Evolutionary conservation across 768 basidiomycete species (phyloP).

Genomic region (Mycena vulgaris): DNA sequence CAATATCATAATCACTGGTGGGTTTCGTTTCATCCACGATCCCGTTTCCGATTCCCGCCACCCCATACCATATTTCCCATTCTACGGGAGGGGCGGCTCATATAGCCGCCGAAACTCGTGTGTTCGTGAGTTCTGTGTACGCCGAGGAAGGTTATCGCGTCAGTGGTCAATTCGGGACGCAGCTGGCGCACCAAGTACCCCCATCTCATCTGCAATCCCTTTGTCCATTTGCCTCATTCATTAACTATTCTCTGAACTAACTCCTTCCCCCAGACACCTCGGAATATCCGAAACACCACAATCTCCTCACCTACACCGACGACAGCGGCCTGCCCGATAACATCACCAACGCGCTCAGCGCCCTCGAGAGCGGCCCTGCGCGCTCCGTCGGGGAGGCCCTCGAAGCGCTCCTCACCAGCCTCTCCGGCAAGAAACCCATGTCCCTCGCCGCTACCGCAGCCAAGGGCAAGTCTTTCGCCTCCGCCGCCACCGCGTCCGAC

Average conservation of each 20-base stretch:
- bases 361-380: conserved; percentile 58
- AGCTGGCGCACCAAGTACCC: too few species aligned
- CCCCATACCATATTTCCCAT: too few species aligned
- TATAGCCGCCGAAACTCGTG: too few species aligned
- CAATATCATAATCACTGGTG: conserved; percentile 29
- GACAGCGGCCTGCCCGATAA: conserved; percentile 59
- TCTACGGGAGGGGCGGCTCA: too few species aligned
- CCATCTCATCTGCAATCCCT: conserved; percentile 37
- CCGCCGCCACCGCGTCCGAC: conserved; percentile 42
- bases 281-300: conserved; percentile 75
- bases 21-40: background rate
- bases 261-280: conserved; percentile 65
- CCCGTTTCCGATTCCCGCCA: too few species aligned
- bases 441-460: conserved; percentile 30
- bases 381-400: conserved; percentile 63
- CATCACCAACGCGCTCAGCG: conserved; percentile 60
- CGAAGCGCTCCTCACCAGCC: conserved; percentile 56
- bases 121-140: too few species aligned
- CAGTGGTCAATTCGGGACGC: too few species aligned
- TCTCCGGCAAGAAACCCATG: conserved; percentile 39
- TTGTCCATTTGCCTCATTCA: background rate
- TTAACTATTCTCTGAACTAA: background rate
- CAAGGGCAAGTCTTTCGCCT: conserved; percentile 34
- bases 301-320: conserved; percentile 69
- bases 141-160: too few species aligned